Percentiles rank a stretch among this genome's conserved stretches.
phyloP scores from a whole-genome alignment of 1,284 basidiomycete genomes.

The Ceratobasidium sp. region DNA sequence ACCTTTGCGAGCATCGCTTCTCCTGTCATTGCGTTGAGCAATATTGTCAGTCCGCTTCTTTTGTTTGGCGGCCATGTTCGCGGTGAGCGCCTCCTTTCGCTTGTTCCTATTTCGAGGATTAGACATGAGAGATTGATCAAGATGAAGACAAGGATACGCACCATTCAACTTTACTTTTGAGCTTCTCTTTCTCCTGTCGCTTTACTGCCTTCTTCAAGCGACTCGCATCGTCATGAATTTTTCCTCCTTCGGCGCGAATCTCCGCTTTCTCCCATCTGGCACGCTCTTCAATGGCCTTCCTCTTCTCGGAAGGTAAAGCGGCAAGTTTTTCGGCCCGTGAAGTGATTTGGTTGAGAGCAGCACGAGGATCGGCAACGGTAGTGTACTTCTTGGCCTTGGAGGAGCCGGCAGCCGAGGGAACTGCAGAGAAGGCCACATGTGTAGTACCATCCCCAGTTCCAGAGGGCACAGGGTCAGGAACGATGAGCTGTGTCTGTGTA shows the following conservation, averaged over 20 bases:
- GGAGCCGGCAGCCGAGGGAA: constrained; percentile 34
- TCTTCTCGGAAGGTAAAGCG: constrained; percentile 78
- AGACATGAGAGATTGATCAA: not conserved
- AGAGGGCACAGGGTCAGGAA: constrained; percentile 32
- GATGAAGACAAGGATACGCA: constrained; percentile 56
- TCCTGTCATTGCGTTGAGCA: constrained; percentile 78
- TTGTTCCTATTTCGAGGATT: constrained; percentile 69
- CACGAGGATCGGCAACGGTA: constrained; percentile 79
- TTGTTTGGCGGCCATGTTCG: constrained; percentile 80
- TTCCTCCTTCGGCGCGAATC: constrained; percentile 83
- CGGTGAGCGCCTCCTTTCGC: constrained; percentile 78
- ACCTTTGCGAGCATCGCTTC: constrained; percentile 78
- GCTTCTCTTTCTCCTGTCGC: constrained; percentile 87
- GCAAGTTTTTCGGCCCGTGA: constrained; percentile 79
- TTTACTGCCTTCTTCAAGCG: constrained; percentile 90
- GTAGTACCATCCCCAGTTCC: constrained; percentile 28
- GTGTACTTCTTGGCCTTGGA: constrained; percentile 68
- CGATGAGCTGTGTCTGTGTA: constrained; percentile 29
- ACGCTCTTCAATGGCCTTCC: constrained; percentile 77
- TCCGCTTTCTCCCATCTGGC: constrained; percentile 90
- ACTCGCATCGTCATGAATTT: constrained; percentile 84
- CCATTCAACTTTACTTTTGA: constrained; percentile 85
- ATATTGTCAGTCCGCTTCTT: constrained; percentile 93
- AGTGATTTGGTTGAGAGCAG: constrained; percentile 82
- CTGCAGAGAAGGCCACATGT: constrained; percentile 15